Conservation (phyloP, 257 asterid genomes). For the Anisodus acutangulus region DNA sequence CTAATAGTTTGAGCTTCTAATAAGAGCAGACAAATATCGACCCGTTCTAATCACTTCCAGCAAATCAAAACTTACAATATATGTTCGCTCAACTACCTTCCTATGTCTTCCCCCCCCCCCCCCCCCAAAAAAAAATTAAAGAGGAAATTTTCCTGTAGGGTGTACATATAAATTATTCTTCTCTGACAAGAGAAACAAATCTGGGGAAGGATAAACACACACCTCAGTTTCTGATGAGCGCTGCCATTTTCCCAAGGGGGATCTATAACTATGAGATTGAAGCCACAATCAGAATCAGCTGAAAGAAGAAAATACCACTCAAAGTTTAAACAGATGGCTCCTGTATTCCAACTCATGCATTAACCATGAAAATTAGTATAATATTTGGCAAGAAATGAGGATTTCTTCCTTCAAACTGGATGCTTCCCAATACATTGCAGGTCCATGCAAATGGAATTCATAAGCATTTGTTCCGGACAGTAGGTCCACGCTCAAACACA, state of each 20-base stretch:
- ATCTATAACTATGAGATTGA: constrained; percentile 83
- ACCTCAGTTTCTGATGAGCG: constrained; percentile 88
- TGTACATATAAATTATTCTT: neutral
- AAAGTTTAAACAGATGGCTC: constrained; percentile 27
- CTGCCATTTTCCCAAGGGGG: constrained; percentile 99
- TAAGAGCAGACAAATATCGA: neutral
- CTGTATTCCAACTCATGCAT: neutral
- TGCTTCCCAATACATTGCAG: constrained; percentile 8
- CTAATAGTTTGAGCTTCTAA: constrained; percentile 6
- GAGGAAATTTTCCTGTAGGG: neutral
- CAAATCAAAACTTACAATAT: neutral
- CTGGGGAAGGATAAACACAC: constrained; percentile 29
- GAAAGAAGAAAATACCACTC: constrained; percentile 42
- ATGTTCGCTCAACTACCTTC: constrained; percentile 3
- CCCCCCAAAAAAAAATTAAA: neutral
- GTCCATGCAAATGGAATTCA: constrained; percentile 16
- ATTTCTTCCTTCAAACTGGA: constrained; percentile 14
- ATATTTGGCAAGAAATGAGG: constrained; percentile 7
- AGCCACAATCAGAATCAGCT: constrained; percentile 75
- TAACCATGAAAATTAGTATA: neutral
- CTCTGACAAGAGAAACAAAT: constrained; percentile 25
- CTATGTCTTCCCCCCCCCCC: neutral
- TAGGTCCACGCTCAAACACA: neutral
- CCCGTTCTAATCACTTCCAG: neutral
- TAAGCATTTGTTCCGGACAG: constrained; percentile 9